These are phyloP conservation scores for Cryptosporidium sp. DNA, from an alignment of 169 alveolate genomes.

Conservation along the genomic window DNA sequence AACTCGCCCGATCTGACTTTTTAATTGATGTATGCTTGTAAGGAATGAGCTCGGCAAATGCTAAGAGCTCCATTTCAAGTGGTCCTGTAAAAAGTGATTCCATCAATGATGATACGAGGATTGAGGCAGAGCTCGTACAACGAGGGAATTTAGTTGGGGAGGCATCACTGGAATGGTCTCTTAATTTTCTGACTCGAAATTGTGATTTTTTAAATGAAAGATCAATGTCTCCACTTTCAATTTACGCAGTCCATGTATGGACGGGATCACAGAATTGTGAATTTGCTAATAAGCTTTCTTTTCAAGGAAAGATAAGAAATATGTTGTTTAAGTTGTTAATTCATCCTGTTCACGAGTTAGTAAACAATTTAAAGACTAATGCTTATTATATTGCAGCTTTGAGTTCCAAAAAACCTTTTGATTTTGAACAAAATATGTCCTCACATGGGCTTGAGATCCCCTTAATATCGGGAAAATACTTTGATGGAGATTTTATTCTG, in stretches of 20 bases:
- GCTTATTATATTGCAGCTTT: slow-evolving; percentile 39
- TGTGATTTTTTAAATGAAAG: slow-evolving; percentile 40
- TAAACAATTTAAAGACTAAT: slow-evolving; percentile 35
- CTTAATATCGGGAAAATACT: slow-evolving; percentile 33
- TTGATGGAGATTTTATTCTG: slow-evolving; percentile 55
- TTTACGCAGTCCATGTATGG: slow-evolving; percentile 68
- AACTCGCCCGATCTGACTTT: neutral
- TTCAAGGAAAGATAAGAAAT: slow-evolving; percentile 58
- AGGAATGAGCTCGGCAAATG: slow-evolving; percentile 27
- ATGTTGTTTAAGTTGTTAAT: slow-evolving; percentile 53
- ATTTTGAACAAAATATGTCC: slow-evolving; percentile 1
- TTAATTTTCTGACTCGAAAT: slow-evolving; percentile 42
- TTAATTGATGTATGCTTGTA: neutral
- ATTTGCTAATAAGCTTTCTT: slow-evolving; percentile 21
- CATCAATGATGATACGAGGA: neutral
- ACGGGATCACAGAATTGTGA: slow-evolving; percentile 68
- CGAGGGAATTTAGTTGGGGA: slow-evolving; percentile 44
- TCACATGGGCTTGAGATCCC: slow-evolving; percentile 48
- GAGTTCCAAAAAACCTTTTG: slow-evolving; percentile 1
- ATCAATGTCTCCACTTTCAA: slow-evolving; percentile 62
- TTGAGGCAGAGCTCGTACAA: slow-evolving; percentile 9
- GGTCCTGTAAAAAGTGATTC: neutral
- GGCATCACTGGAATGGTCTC: slow-evolving; percentile 71
- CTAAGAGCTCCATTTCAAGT: slow-evolving; percentile 21
- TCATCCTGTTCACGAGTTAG: slow-evolving; percentile 70